A percentile compares a stretch with the other conserved stretches of the same genome.
Evolutionary conservation across 148 eudicot species (phyloP).

Genomic region (Selenicereus undatus): DNA sequence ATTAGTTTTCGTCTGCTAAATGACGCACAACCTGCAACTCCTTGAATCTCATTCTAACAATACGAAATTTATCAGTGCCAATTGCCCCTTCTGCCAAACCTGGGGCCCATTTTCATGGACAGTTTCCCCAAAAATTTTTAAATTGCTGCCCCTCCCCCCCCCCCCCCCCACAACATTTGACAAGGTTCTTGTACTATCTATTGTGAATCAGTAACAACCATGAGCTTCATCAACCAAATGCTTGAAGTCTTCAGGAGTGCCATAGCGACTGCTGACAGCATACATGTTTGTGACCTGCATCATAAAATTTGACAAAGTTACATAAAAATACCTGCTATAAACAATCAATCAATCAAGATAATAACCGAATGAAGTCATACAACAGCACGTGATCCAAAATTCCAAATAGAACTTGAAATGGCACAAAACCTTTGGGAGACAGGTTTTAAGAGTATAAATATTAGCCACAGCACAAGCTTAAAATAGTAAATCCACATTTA

Average conservation of each 20-base stretch:
- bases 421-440: background rate
- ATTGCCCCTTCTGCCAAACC: constrained; percentile 1
- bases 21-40: background rate
- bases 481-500: constrained; percentile 3
- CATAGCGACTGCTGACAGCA: constrained; percentile 98
- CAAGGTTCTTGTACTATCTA: constrained; percentile 8
- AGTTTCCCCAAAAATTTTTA: background rate
- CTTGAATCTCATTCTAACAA: background rate
- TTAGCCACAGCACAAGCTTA: background rate
- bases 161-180: too few relatives aligned
- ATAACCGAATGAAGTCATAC: background rate
- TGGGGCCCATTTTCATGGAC: background rate
- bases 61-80: background rate
- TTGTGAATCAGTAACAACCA: constrained; percentile 41
- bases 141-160: too few relatives aligned
- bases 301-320: constrained; percentile 20
- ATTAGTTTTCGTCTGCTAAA: background rate
- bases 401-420: background rate
- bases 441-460: background rate
- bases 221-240: constrained; percentile 97
- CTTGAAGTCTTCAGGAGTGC: constrained; percentile 98
- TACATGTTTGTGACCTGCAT: constrained; percentile 84
- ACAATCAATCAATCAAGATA: background rate
- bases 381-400: too few relatives aligned
- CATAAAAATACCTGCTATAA: background rate